Conservation (phyloP, 2,329 filamentous ascomycete species). For the Monosporascus sp. region DNA sequence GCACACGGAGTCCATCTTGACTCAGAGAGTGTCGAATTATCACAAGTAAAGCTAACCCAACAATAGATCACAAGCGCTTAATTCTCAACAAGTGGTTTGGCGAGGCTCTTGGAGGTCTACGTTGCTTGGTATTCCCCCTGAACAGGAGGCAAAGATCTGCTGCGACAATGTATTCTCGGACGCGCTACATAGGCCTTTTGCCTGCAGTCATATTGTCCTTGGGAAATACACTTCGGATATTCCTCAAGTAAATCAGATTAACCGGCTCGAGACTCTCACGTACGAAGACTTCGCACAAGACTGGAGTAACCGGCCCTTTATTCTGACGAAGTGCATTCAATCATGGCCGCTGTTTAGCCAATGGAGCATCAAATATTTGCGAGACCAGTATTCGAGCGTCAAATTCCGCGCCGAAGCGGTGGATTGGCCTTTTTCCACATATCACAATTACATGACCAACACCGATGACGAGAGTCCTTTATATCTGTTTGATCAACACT, state of each 20-base stretch:
- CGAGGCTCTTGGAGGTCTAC: conserved; percentile 81
- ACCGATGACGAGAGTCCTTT: conserved; percentile 82
- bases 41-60: conserved; percentile 9
- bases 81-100: conserved; percentile 54
- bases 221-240: conserved; percentile 64
- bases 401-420: conserved; percentile 87
- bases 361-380: conserved; percentile 68
- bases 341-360: conserved; percentile 70
- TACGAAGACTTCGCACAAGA: conserved; percentile 66
- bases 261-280: conserved; percentile 61
- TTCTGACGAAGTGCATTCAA: conserved; percentile 76
- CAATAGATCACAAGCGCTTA: conserved; percentile 25
- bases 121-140: conserved; percentile 52
- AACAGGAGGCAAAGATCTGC: conserved; percentile 53
- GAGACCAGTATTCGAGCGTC: conserved; percentile 57
- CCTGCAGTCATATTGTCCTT: conserved; percentile 73
- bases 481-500: conserved; percentile 85
- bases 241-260: conserved; percentile 66
- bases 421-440: conserved; percentile 81
- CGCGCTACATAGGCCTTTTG: conserved; percentile 81
- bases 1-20: neutral
- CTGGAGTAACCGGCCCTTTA: conserved; percentile 80
- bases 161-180: conserved; percentile 85
- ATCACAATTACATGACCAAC: conserved; percentile 74
- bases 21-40: neutral